These are phyloP conservation scores for Phellopilus nigrolimitatus DNA, from an alignment of 1,284 basidiomycete genomes.

Conservation along the genomic window DNA sequence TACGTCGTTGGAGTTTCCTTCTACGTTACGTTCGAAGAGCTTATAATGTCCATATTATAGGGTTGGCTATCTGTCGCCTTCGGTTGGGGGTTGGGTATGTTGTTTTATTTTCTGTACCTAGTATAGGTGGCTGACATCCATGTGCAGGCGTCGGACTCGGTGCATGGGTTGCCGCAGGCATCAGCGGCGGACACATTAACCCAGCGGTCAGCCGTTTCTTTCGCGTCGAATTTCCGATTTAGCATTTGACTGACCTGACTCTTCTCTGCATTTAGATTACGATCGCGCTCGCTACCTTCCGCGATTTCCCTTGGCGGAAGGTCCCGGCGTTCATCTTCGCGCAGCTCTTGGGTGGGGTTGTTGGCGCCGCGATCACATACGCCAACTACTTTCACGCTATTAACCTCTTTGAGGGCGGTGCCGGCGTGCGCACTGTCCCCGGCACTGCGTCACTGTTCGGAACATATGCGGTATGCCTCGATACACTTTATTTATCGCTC, in stretches of 20 bases:
- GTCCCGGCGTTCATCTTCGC: constrained; percentile 68
- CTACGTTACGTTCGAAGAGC: not conserved
- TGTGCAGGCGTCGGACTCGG: constrained; percentile 48
- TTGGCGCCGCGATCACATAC: constrained; percentile 66
- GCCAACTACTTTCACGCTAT: constrained; percentile 76
- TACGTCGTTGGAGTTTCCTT: constrained; percentile 34
- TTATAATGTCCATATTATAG: constrained; percentile 32
- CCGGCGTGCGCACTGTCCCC: constrained; percentile 52
- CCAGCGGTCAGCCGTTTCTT: constrained; percentile 48
- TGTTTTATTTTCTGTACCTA: constrained; percentile 11
- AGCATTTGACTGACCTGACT: too few relatives aligned
- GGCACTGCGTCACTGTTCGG: constrained; percentile 68
- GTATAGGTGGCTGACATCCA: constrained; percentile 17
- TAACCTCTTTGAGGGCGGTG: constrained; percentile 61
- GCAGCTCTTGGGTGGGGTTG: constrained; percentile 67
- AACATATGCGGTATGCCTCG: constrained; percentile 62
- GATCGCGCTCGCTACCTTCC: constrained; percentile 59
- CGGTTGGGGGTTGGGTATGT: constrained; percentile 62
- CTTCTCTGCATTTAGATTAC: constrained; percentile 48
- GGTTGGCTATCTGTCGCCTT: constrained; percentile 54
- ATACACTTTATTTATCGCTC: not conserved
- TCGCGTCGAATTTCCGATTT: too few relatives aligned
- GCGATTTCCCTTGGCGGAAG: constrained; percentile 76
- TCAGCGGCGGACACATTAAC: constrained; percentile 77
- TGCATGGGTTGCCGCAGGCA: constrained; percentile 60